Conservation (phyloP, 2,329 filamentous ascomycete species). For the Macroventuria anomochaeta region DNA sequence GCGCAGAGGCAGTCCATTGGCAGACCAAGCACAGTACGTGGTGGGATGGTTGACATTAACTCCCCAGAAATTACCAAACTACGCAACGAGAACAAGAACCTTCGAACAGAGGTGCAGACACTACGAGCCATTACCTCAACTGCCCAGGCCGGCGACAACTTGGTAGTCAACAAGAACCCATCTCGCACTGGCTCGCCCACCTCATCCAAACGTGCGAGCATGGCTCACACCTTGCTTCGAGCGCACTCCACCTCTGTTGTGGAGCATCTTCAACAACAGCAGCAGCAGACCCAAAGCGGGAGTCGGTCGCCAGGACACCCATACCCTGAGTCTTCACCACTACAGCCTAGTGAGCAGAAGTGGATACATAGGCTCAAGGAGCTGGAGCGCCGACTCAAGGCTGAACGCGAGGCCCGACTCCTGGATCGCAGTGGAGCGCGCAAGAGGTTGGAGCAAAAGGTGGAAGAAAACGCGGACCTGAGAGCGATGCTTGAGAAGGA, state of each 20-base stretch:
- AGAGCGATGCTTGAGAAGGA: conserved; percentile 68
- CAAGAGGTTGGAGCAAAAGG: conserved; percentile 78
- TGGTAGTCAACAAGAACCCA: conserved; percentile 34
- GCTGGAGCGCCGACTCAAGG: conserved; percentile 85
- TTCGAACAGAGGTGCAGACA: conserved; percentile 70
- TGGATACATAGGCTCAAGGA: conserved; percentile 88
- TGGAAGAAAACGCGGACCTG: conserved; percentile 74
- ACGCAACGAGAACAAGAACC: conserved; percentile 64
- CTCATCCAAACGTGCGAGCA: conserved; percentile 51
- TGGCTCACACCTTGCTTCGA: conserved; percentile 61
- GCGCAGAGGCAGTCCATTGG: conserved; percentile 48
- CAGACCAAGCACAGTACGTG: conserved; percentile 49
- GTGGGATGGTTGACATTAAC: conserved; percentile 49
- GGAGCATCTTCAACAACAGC: conserved; percentile 48
- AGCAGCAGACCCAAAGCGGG: conserved; percentile 9
- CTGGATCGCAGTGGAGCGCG: conserved; percentile 84
- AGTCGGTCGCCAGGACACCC: conserved; percentile 32
- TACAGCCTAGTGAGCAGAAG: conserved; percentile 67
- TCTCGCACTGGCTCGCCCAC: conserved; percentile 38
- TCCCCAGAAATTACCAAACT: conserved; percentile 64
- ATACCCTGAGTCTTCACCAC: conserved; percentile 44
- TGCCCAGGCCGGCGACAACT: conserved; percentile 31
- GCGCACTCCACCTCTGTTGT: conserved; percentile 61
- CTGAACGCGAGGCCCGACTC: conserved; percentile 84
- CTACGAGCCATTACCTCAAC: conserved; percentile 57